These are phyloP conservation scores for Dryas octopetala DNA, from an alignment of 306 rosid species.

Conservation along the genomic window DNA sequence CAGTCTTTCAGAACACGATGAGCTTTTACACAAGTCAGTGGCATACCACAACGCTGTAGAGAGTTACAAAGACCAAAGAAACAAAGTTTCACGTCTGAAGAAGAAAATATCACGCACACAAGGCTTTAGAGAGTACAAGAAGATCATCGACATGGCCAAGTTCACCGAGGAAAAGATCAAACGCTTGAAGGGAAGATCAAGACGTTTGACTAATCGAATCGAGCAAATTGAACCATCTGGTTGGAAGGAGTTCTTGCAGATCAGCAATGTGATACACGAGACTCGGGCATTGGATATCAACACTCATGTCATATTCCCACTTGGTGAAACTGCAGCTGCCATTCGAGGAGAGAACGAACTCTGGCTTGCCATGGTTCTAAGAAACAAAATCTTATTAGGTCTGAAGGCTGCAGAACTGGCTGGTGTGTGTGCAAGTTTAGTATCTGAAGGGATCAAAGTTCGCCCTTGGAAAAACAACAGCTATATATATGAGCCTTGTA, in stretches of 20 bases:
- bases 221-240: conserved; percentile 98
- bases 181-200: conserved; percentile 67
- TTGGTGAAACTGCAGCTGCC: conserved; percentile 91
- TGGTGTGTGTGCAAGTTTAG: conserved; percentile 76
- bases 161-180: conserved; percentile 74
- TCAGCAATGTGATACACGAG: conserved; percentile 91
- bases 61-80: conserved; percentile 79
- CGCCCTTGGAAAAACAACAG: conserved; percentile 79
- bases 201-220: conserved; percentile 69
- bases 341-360: conserved; percentile 97
- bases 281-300: conserved; percentile 77
- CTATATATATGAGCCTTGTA: conserved; percentile 69
- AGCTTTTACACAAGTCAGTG: conserved; percentile 60
- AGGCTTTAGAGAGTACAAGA: conserved; percentile 83
- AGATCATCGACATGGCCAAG: conserved; percentile 58
- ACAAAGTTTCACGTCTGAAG: conserved; percentile 83
- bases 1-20: conserved; percentile 81
- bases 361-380: conserved; percentile 95
- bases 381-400: conserved; percentile 62
- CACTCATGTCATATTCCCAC: conserved; percentile 67
- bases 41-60: conserved; percentile 53
- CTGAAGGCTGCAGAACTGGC: conserved; percentile 86
- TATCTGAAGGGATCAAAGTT: conserved; percentile 86
- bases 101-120: conserved; percentile 71
- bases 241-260: conserved; percentile 97